A percentile compares a stretch with the other conserved stretches of the same genome.
Conservation (phyloP, 768 basidiomycete species). For the Termitomyces sp. region DNA sequence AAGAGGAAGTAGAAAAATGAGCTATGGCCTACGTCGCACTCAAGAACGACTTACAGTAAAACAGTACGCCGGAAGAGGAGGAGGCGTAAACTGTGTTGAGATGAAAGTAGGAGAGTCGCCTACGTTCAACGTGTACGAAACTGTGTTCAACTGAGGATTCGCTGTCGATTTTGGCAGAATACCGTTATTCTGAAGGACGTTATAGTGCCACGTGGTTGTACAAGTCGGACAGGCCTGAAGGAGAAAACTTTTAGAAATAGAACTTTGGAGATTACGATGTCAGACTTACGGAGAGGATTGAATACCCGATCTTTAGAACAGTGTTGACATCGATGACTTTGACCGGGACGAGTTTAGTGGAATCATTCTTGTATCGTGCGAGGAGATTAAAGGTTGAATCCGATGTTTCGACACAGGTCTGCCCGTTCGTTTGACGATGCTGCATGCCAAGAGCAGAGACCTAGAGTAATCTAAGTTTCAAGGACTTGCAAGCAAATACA, state of each 20-base stretch:
- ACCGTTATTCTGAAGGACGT: slow-evolving; percentile 5
- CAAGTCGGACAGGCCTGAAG: slow-evolving; percentile 4
- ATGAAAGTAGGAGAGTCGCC: slow-evolving; percentile 13
- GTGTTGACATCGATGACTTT: slow-evolving; percentile 11
- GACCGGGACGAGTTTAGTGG: not conserved
- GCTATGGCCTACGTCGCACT: not conserved
- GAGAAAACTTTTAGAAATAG: too few relatives aligned
- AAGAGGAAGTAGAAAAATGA: not conserved
- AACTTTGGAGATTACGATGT: not conserved
- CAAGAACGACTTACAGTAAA: slow-evolving; percentile 4
- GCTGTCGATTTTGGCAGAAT: slow-evolving; percentile 8
- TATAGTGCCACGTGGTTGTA: slow-evolving; percentile 2
- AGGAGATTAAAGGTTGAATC: slow-evolving; percentile 5
- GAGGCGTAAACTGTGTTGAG: slow-evolving; percentile 7
- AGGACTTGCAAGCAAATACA: not conserved
- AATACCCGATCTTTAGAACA: slow-evolving; percentile 8
- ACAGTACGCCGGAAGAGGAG: slow-evolving; percentile 8
- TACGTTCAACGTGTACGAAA: slow-evolving; percentile 5
- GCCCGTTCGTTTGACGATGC: not conserved
- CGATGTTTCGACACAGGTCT: slow-evolving; percentile 1
- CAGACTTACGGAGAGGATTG: slow-evolving; percentile 11
- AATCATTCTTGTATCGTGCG: slow-evolving; percentile 6
- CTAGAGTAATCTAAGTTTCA: not conserved
- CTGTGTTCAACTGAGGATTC: slow-evolving; percentile 4
- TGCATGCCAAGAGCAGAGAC: not conserved